These are phyloP conservation scores for Cercospora sp. DNA, from an alignment of 2,329 filamentous ascomycete genomes.

Conservation along the genomic window DNA sequence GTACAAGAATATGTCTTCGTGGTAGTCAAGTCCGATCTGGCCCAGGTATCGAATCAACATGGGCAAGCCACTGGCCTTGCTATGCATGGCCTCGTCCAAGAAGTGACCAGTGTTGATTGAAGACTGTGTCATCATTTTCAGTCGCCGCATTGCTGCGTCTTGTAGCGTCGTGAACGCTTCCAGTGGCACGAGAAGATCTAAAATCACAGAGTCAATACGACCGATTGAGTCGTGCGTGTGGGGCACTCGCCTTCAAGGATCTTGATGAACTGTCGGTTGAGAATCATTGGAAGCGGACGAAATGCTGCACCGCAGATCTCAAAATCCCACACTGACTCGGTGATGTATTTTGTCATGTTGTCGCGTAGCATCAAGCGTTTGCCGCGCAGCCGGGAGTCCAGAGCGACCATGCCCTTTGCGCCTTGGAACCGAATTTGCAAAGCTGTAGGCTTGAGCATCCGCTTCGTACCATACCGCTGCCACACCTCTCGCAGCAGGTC, in stretches of 20 bases:
- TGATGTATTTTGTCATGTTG: constrained; percentile 80
- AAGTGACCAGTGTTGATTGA: constrained; percentile 66
- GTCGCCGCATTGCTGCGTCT: constrained; percentile 58
- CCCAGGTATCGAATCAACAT: constrained; percentile 63
- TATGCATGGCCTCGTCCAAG: constrained; percentile 62
- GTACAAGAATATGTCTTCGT: constrained; percentile 68
- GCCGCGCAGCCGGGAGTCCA: constrained; percentile 63
- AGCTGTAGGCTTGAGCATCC: constrained; percentile 58
- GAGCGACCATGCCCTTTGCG: constrained; percentile 74
- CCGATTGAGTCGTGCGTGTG: background rate
- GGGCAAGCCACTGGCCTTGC: constrained; percentile 60
- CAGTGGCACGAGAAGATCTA: constrained; percentile 63
- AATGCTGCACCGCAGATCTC: constrained; percentile 72
- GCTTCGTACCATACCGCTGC: constrained; percentile 52
- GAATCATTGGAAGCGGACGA: constrained; percentile 65
- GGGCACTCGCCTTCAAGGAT: constrained; percentile 61
- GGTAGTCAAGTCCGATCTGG: constrained; percentile 63
- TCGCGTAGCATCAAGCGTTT: constrained; percentile 62
- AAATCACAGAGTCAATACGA: background rate
- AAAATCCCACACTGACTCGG: constrained; percentile 56
- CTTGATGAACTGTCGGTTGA: constrained; percentile 82
- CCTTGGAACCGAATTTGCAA: constrained; percentile 74
- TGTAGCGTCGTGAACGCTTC: constrained; percentile 67
- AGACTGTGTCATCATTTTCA: constrained; percentile 61
- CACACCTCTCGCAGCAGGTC: constrained; percentile 63